These are phyloP conservation scores for Geosmithia putterillii DNA, from an alignment of 2,329 filamentous ascomycete genomes.

Conservation along the genomic window DNA sequence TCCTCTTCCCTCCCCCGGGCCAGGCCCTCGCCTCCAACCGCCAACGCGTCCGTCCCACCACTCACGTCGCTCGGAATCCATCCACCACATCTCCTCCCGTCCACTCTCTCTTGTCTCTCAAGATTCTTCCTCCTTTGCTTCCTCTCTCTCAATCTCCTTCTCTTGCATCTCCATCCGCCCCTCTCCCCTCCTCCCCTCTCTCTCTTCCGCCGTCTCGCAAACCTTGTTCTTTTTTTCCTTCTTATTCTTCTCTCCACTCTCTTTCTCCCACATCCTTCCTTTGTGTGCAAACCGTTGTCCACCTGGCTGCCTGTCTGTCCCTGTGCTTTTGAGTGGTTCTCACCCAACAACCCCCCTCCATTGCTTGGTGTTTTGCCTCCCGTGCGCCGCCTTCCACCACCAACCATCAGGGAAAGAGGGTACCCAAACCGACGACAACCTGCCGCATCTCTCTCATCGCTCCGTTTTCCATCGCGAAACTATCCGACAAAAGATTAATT, in stretches of 20 bases:
- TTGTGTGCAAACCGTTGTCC: conserved; percentile 3
- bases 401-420: background rate
- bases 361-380: background rate
- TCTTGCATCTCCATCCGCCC: conserved; percentile 2
- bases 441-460: background rate
- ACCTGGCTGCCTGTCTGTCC: background rate
- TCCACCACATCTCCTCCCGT: background rate
- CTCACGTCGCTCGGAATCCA: background rate
- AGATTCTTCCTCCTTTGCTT: background rate
- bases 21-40: no score
- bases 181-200: conserved; percentile 1
- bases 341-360: background rate
- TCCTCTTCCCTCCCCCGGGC: no score
- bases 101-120: background rate
- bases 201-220: conserved; percentile 2
- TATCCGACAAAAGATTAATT: conserved; percentile 2
- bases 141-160: background rate
- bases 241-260: conserved; percentile 3
- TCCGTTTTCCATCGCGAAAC: background rate
- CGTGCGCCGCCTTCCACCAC: background rate
- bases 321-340: background rate
- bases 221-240: conserved; percentile 1
- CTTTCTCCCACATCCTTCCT: conserved; percentile 5
- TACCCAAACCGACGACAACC: background rate
- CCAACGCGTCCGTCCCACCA: background rate